Evolutionary conservation across 164 flowering plant species (phyloP), one percentile per base, ranked within the genome.

Genomic region (Berberis vulgaris): DNA sequence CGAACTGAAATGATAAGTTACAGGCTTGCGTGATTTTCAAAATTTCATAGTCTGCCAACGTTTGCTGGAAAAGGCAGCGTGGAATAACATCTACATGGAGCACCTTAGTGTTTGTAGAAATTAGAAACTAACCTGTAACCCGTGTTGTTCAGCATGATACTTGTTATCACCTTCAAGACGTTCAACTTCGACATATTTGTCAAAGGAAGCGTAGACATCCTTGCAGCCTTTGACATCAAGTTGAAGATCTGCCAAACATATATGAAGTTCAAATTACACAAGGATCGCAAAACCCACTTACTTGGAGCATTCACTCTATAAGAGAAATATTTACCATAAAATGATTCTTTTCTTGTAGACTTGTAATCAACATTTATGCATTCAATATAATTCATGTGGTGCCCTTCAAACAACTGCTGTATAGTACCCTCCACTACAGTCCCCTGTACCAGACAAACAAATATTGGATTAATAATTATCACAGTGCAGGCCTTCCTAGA

Each of bases 341-440:
- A 91, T 67, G 98, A 91, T 69, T 91, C 98, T 75, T 89, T 91
- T 73, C 98, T 84, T 61, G 95, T 91, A 57, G 98, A 91, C 72
- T 87, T 91, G 81, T 84, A 91, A 57, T 91, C 98, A 63, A 91
- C 98, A 76, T 91, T 86, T 54, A 91, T 83, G 84, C 97, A 91
- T 66, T 89, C 97, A 53, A 91, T 89, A 72, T 87, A 91, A 69
- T 91, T 91, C 96, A 89, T 91, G 62, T 86, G 94, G 69, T 91
- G 98, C 58, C 98, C 98, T 74, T 91, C 98, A 80, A 91, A 91
- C 45, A 91, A 74, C 64, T 91, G 86, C 46, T 91, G 97, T 69
- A 91, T 88, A 42, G 96, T 86, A 45, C 97, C 97, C 80, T 91
- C 98, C 49, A 91, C 96, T 66, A 89, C 98, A 74, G 98, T 89